Base-by-base conservation (phyloP, 2,329 filamentous ascomycete species). In the Epichloe gansuensis region DNA sequence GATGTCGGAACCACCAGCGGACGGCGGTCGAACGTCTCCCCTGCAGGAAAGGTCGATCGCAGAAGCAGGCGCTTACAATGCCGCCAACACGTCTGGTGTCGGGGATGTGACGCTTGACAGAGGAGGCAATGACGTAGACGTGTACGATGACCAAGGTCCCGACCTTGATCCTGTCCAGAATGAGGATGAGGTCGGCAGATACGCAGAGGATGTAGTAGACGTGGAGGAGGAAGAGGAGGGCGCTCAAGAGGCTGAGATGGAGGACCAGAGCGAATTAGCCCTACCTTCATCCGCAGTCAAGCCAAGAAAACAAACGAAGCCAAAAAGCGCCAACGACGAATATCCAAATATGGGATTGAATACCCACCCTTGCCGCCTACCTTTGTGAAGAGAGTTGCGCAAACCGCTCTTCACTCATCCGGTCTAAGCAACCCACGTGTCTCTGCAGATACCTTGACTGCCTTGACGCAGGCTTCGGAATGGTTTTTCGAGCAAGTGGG, bases 401-500 rank as follows among this genome's bases (percentile, higher is more conserved):
- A 83, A 37, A 84, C 79, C 1, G 88, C 89, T 61, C 78, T 85
- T 21, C 81, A 82, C 59, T 80, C 80, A 4, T 80, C 82, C 45
- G 82, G 83, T 21, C 73, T 77, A 9, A 77, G 77, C 59, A 88
- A 85, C 59, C 72, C 80, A 5, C 87, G 84, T 58, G 78, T 95
- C 46, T 82, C 77, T 53, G 81, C 85, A 46, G 87, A 93, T 50
- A 83, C 86, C 2, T 71, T 95, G 39, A 77, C 79, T 34, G 84
- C 85, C 4, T 81, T 95, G 51, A 82, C 85, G 61, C 84, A 89
- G 64, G 88, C 89, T 1, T 87, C 87, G 3, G 88, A 94, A 56
- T 93, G 88, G 85, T 95, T 90, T 67, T 95, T 95, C 65, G 88
- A 94, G 69, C 90, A 95, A 67, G 73, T 87, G 2, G 82, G 86